Percentiles rank a stretch among this genome's conserved stretches.
These are phyloP conservation scores for Camellia sinensis DNA, from an alignment of 148 eudicot genomes.

Conservation along the genomic window DNA sequence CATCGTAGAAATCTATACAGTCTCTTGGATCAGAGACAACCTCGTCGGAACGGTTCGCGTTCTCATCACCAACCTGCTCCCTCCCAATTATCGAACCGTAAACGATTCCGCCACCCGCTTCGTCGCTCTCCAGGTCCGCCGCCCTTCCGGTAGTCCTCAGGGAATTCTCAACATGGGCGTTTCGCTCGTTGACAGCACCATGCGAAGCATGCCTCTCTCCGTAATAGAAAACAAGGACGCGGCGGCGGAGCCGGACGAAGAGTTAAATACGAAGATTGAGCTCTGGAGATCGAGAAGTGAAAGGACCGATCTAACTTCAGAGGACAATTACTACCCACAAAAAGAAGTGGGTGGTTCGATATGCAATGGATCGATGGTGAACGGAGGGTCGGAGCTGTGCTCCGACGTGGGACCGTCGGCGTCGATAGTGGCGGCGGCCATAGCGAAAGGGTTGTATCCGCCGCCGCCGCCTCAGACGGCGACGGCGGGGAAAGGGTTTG, in stretches of 20 bases:
- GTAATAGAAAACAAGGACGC: not conserved
- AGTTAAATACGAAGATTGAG: not conserved
- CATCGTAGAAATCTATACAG: conserved; percentile 6
- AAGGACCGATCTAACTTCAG: not conserved
- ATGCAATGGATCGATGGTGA: conserved; percentile 7
- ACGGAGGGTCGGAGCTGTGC: conserved; percentile 10
- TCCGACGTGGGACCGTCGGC: conserved; percentile 27
- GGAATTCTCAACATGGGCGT: conserved; percentile 28
- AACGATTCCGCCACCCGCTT: conserved; percentile 1
- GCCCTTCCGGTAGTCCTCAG: conserved; percentile 30
- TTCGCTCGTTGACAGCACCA: conserved; percentile 10
- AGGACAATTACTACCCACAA: not conserved
- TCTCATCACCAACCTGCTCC: not conserved
- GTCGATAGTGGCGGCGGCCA: conserved; percentile 24
- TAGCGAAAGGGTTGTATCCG: conserved; percentile 18
- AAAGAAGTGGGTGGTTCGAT: not conserved
- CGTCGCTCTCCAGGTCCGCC: conserved; percentile 20
- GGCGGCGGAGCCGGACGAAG: not conserved
- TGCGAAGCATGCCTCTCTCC: not conserved
- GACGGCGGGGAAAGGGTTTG: not conserved
- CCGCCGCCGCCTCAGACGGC: not conserved
- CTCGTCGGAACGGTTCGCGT: conserved; percentile 9
- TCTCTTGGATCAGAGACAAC: conserved; percentile 6
- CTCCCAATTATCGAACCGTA: not conserved
- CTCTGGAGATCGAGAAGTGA: conserved; percentile 4